phyloP scores from a whole-genome alignment of 345 rosid genomes.

The Pugionium cornutum region DNA sequence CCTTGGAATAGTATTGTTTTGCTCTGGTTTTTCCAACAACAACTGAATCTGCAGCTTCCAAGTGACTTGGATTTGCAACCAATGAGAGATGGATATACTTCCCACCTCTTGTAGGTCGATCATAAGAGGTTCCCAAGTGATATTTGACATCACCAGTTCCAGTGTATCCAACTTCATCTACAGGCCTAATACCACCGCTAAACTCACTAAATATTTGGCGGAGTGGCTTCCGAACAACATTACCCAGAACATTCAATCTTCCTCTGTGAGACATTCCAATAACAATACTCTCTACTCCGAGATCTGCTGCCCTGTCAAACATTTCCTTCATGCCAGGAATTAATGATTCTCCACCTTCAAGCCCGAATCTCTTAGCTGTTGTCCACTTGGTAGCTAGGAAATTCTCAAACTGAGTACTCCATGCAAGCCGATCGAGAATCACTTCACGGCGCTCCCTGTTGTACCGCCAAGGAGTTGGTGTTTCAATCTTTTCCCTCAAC shows the following conservation, averaged over 20 bases:
- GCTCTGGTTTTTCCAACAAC: conserved; percentile 88
- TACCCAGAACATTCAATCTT: conserved; percentile 75
- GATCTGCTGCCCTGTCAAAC: conserved; percentile 82
- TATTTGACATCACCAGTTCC: conserved; percentile 92
- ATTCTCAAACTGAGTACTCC: conserved; percentile 88
- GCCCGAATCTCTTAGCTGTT: conserved; percentile 82
- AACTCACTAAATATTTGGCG: conserved; percentile 82
- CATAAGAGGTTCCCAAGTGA: conserved; percentile 88
- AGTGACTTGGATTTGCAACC: conserved; percentile 90
- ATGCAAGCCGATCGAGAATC: conserved; percentile 73
- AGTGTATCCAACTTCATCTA: conserved; percentile 84
- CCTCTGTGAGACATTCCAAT: conserved; percentile 89
- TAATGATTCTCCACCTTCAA: conserved; percentile 84
- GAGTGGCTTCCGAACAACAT: conserved; percentile 76
- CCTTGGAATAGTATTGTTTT: conserved; percentile 77
- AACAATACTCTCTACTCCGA: conserved; percentile 85
- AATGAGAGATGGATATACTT: conserved; percentile 77
- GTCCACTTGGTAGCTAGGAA: conserved; percentile 89
- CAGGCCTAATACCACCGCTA: conserved; percentile 80
- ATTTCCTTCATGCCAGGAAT: conserved; percentile 93
- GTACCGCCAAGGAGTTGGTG: conserved; percentile 71
- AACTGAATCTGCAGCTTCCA: conserved; percentile 88
- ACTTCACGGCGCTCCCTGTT: conserved; percentile 71
- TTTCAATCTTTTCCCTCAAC: conserved; percentile 84
- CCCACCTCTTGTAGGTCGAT: conserved; percentile 86